phyloP scores from a whole-genome alignment of 179 eudicot genomes.

The Vitellaria paradoxa region DNA sequence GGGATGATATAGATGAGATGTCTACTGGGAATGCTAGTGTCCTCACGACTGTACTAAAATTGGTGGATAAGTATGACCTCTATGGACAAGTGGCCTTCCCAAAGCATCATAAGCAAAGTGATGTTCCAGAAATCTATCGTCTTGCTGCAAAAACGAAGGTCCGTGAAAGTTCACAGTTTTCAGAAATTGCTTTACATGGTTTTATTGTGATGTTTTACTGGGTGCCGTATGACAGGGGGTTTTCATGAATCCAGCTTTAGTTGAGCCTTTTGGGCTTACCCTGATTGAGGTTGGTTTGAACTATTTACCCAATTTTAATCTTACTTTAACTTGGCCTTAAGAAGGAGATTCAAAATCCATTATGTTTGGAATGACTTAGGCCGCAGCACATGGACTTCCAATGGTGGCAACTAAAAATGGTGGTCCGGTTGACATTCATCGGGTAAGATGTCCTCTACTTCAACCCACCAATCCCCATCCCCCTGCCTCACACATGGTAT shows the following conservation, averaged over 20 bases:
- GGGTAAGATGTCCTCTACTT: slow-evolving; percentile 30
- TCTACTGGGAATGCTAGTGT: slow-evolving; percentile 62
- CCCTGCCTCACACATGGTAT: neutral
- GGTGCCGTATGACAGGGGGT: slow-evolving; percentile 45
- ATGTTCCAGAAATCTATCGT: slow-evolving; percentile 78
- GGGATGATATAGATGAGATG: slow-evolving; percentile 84
- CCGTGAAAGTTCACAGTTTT: neutral
- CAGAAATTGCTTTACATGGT: slow-evolving; percentile 5
- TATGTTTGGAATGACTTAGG: slow-evolving; percentile 27
- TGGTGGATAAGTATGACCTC: slow-evolving; percentile 68
- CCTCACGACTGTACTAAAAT: slow-evolving; percentile 57
- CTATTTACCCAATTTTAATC: neutral
- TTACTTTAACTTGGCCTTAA: neutral
- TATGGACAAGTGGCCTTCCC: slow-evolving; percentile 82
- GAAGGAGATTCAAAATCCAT: neutral
- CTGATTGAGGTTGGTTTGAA: slow-evolving; percentile 60
- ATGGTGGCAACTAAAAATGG: slow-evolving; percentile 87
- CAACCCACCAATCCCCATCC: neutral
- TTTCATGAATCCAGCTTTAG: slow-evolving; percentile 66
- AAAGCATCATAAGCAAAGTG: slow-evolving; percentile 71
- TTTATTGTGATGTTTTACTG: neutral
- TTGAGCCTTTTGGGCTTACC: slow-evolving; percentile 74
- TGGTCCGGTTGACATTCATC: slow-evolving; percentile 76
- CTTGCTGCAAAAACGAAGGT: slow-evolving; percentile 61
- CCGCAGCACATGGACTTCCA: slow-evolving; percentile 87